Percentiles rank a stretch among this genome's conserved stretches.
These are phyloP conservation scores for Senna tora DNA, from an alignment of 306 rosid genomes.

Conservation along the genomic window DNA sequence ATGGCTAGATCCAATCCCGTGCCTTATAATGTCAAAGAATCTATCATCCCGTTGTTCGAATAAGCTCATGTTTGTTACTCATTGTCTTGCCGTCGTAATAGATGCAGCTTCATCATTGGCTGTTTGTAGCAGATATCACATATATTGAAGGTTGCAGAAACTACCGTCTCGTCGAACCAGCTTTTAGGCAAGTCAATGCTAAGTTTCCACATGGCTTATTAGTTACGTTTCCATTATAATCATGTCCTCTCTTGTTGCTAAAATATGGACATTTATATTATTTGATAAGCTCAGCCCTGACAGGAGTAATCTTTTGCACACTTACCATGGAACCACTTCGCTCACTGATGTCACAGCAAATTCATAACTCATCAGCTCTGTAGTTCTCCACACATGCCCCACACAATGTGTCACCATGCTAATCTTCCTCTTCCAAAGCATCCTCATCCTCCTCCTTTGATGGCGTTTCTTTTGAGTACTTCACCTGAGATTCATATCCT, in stretches of 20 bases:
- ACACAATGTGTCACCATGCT: slow-evolving; percentile 71
- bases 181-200: no score
- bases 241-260: slow-evolving; percentile 89
- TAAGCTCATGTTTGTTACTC: no score
- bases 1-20: no score
- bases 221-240: no score
- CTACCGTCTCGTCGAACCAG: no score
- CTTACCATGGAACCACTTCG: slow-evolving; percentile 94
- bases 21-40: no score
- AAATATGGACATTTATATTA: slow-evolving; percentile 95
- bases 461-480: slow-evolving; percentile 49
- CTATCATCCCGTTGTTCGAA: no score
- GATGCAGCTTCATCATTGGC: no score
- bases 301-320: slow-evolving; percentile 86
- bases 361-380: slow-evolving; percentile 76
- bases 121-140: no score
- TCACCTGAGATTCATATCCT: slow-evolving; percentile 58
- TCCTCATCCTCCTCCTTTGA: slow-evolving; percentile 59
- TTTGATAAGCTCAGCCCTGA: slow-evolving; percentile 79
- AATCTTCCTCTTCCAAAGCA: slow-evolving; percentile 39
- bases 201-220: no score
- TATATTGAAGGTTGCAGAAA: no score
- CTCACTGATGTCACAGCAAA: slow-evolving; percentile 86
- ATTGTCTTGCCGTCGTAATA: no score
- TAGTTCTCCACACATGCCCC: slow-evolving; percentile 88